Evolutionary conservation across 1,284 basidiomycete genomes (phyloP).

Genomic region (Boletus smithii): DNA sequence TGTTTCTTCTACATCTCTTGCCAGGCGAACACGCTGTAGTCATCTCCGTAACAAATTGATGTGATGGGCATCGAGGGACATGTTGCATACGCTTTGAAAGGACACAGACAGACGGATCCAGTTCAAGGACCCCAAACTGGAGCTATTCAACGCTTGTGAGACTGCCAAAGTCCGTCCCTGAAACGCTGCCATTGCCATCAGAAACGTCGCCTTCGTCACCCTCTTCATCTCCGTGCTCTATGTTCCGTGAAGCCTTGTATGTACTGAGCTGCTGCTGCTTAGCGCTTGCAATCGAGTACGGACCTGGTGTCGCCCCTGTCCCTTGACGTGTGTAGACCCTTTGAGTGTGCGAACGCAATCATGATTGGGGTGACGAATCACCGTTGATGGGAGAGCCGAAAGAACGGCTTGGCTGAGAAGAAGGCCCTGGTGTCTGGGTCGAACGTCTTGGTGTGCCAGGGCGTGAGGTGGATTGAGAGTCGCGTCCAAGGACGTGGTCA

Average conservation of each 20-base stretch:
- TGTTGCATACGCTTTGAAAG: constrained; percentile 1
- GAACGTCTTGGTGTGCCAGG: constrained; percentile 31
- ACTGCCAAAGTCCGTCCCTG: constrained; percentile 50
- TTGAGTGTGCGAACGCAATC: constrained; percentile 37
- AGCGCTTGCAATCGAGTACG: constrained; percentile 27
- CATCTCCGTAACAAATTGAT: background rate
- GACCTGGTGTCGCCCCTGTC: constrained; percentile 26
- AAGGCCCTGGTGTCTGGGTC: constrained; percentile 22
- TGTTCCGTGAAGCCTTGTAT: constrained; percentile 26
- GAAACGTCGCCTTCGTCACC: constrained; percentile 24
- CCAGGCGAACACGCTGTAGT: background rate
- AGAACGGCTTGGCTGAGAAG: constrained; percentile 28
- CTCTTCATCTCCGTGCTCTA: constrained; percentile 12
- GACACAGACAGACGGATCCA: constrained; percentile 4
- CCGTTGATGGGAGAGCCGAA: constrained; percentile 40
- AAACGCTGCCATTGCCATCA: constrained; percentile 39
- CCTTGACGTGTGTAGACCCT: constrained; percentile 35
- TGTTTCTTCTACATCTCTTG: background rate
- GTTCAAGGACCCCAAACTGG: background rate
- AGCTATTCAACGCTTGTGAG: constrained; percentile 56
- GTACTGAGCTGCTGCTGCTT: constrained; percentile 24
- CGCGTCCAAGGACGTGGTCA: constrained; percentile 15
- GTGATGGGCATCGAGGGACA: background rate
- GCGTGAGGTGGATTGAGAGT: constrained; percentile 26
- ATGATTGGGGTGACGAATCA: constrained; percentile 41